Base-by-base conservation (phyloP, 2,329 filamentous ascomycete genomes). In the Calonectria hawksworthii region DNA sequence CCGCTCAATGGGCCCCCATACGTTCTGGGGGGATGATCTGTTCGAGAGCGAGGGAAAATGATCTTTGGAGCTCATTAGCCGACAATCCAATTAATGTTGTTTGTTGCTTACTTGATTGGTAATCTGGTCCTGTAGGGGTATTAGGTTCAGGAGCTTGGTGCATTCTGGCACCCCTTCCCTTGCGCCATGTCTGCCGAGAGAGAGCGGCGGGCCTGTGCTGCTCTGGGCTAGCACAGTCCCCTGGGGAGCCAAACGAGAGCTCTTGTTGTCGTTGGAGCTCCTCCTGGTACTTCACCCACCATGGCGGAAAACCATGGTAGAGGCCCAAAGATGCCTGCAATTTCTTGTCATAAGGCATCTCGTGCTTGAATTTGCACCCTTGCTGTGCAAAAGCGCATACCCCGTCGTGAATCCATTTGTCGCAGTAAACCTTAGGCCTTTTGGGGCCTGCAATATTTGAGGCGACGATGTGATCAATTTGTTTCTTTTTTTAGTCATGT, bases 321-420 rank as follows among this genome's bases (percentile, higher is more conserved):
- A 98, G 90, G 0, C 96, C 96, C 3, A 98, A 88, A 9, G 89
- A 88, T 54, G 90, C 86, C 79, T 98, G 91, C 1, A 92, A 94
- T 0, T 88, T 86, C 66, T 88, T 88, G 77, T 96, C 92, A 32
- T 87, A 84, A 0, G 96, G 96, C 94, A 98, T 98, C 83, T 97
- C 94, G 83, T 98, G 96, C 86, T 96, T 96, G 88, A 93, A 98
- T 77, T 93, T 92, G 86, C 96, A 98, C 0, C 96, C 96, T 81
- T 96, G 93, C 83, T 98, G 95, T 4, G 91, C 93, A 83, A 95
- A 98, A 75, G 94, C 94, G 83, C 96, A 98, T 54, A 94, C 92
- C 26, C 95, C 96, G 73, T 94, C 93, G 79, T 95, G 93, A 70
- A 98, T 93, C 96, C 96, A 98, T 84, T 96, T 95, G 73, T 95